Base-by-base conservation (phyloP, 306 rosid genomes). In the Parietaria judaica region DNA sequence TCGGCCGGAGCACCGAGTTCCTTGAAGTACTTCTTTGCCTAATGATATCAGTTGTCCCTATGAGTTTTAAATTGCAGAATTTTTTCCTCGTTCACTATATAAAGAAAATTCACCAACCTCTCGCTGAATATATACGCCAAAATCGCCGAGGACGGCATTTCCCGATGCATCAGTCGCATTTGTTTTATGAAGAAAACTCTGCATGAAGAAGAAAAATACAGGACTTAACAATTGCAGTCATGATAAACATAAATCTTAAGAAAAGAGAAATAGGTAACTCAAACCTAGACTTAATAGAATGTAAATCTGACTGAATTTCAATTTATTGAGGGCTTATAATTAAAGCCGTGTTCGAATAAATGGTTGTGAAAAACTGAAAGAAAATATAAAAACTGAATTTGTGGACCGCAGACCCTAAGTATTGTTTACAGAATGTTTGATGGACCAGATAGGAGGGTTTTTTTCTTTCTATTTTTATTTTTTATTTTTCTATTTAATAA, bases 101-200 rank as follows among this genome's bases (percentile, higher is more conserved):
- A 72, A 49, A 75, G 47, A 47, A 38, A 70, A 6, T 58, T 36
- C 43, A 81, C 95, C 62, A 76, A 87, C 99, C 99, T 94, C 91
- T 78, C 88, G 95, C 72, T 94, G 99, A 82, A 94, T 77, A 73
- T 76, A 72, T 23, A 88, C 95, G 48, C 99, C 99, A 70, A 94
- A 76, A 75, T 94, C 99, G 50, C 99, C 94, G 45, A 79, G 74
- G 49, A 94, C 79, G 66, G 74, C 14, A 66, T 94, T 94, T 71
- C 99, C 99, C 1, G 99, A 94, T 12, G 99, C 99, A 84, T 94
- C 99, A 14, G 66, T 94, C 23, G 89, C 90, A 74, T 94, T 88
- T 14, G 95, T 94, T 78, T 88, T 86, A 78, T 88, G 72, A 59
- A 94, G 78, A 61, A 94, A 84, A 73, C 69, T 66, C 99, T 94